Percentiles rank a stretch among this genome's conserved stretches.
Evolutionary conservation across 768 basidiomycete genomes (phyloP).

Genomic region (Termitomyces sp.): DNA sequence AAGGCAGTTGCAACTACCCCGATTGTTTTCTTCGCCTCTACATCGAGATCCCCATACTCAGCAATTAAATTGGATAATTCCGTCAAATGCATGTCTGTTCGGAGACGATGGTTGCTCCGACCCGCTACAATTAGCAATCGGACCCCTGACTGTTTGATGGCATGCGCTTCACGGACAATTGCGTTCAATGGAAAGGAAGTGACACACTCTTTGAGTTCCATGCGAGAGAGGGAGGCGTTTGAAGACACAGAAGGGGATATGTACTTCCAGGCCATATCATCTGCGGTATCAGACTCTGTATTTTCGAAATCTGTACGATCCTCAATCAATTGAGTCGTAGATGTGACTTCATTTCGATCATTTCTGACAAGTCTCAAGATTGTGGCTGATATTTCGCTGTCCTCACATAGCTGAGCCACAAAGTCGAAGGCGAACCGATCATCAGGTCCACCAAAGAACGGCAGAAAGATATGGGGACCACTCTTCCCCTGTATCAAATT

Average conservation of each 20-base stretch:
- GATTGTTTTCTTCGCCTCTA: conserved; percentile 52
- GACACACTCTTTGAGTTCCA: conserved; percentile 53
- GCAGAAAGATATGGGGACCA: conserved; percentile 68
- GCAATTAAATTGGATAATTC: conserved; percentile 44
- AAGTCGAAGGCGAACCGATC: conserved; percentile 84
- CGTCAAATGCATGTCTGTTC: conserved; percentile 51
- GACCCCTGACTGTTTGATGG: conserved; percentile 5
- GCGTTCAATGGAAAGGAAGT: conserved; percentile 58
- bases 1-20: background rate
- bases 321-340: background rate
- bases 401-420: conserved; percentile 76
- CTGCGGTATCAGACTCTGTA: conserved; percentile 80
- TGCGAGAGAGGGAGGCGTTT: conserved; percentile 38
- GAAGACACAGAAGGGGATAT: background rate
- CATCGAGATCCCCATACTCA: conserved; percentile 26
- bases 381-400: conserved; percentile 62
- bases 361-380: conserved; percentile 59
- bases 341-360: conserved; percentile 2
- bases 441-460: conserved; percentile 94
- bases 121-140: conserved; percentile 64
- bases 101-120: conserved; percentile 51
- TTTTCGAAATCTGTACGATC: conserved; percentile 39
- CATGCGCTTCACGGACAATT: conserved; percentile 41
- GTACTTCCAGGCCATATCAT: conserved; percentile 65
- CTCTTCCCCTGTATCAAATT: conserved; percentile 13